These are phyloP conservation scores for Phytophthora fragariaefolia DNA, from an alignment of 352 stramenopile genomes.

Conservation along the genomic window DNA sequence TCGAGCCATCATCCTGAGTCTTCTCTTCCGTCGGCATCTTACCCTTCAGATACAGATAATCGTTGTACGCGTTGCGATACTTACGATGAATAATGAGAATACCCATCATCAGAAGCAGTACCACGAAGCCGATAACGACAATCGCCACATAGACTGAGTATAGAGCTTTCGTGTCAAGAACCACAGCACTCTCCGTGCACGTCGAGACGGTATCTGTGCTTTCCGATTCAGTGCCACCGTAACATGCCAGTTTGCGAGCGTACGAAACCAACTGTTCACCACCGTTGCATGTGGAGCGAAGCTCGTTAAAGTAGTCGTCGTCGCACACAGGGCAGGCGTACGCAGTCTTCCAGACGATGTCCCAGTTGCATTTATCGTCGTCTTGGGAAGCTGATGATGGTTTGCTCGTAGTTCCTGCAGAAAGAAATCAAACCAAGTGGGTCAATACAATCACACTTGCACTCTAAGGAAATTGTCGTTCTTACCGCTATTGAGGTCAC, in stretches of 20 bases:
- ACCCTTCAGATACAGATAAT: conserved; percentile 86
- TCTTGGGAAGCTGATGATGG: conserved; percentile 42
- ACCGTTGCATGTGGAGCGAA: conserved; percentile 63
- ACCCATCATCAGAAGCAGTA: conserved; percentile 69
- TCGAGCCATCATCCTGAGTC: conserved; percentile 59
- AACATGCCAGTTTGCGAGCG: conserved; percentile 60
- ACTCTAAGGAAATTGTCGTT: not conserved
- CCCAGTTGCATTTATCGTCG: conserved; percentile 59
- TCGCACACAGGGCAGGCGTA: conserved; percentile 77
- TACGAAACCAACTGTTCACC: conserved; percentile 72
- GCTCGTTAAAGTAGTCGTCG: conserved; percentile 64
- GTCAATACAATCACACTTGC: not conserved
- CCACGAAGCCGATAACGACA: conserved; percentile 65
- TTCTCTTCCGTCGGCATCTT: conserved; percentile 68
- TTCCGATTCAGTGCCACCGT: conserved; percentile 51
- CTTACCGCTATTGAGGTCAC: conserved; percentile 69
- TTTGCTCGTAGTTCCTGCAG: conserved; percentile 55
- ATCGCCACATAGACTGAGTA: conserved; percentile 78
- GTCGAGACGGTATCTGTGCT: conserved; percentile 59
- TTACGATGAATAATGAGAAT: conserved; percentile 81
- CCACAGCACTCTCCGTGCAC: conserved; percentile 68
- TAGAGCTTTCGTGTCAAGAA: conserved; percentile 73
- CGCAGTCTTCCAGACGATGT: conserved; percentile 70
- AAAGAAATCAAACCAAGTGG: not conserved
- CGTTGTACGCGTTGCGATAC: conserved; percentile 80